These are phyloP conservation scores for Penicillium brasilianum DNA, from an alignment of 2,329 filamentous ascomycete species.

Conservation along the genomic window DNA sequence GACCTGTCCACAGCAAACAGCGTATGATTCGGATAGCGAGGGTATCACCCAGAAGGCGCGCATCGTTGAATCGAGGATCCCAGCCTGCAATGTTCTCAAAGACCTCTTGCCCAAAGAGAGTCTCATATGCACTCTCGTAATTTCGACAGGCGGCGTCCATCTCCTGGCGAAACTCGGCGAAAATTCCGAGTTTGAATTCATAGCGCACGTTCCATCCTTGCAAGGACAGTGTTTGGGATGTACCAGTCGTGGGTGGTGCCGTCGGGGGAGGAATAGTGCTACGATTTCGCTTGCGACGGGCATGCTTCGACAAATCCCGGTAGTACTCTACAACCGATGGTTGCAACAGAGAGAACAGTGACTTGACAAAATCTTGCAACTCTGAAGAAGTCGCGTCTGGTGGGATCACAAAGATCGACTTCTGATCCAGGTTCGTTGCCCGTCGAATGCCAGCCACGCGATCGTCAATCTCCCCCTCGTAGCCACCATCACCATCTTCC, in stretches of 20 bases:
- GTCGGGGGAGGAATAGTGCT: conserved; percentile 80
- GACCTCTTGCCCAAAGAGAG: conserved; percentile 78
- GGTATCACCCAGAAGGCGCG: conserved; percentile 82
- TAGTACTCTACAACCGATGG: conserved; percentile 85
- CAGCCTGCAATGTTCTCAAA: conserved; percentile 88
- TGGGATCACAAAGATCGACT: conserved; percentile 83
- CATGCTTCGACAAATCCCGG: conserved; percentile 88
- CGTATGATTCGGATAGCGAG: conserved; percentile 80
- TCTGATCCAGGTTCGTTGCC: conserved; percentile 79
- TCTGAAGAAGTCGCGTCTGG: conserved; percentile 73
- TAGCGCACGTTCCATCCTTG: conserved; percentile 93
- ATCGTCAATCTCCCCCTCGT: conserved; percentile 69
- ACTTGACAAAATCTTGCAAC: conserved; percentile 73
- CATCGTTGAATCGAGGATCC: conserved; percentile 90
- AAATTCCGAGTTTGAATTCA: conserved; percentile 88
- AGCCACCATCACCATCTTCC: conserved; percentile 69
- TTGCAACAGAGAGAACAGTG: conserved; percentile 74
- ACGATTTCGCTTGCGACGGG: conserved; percentile 82
- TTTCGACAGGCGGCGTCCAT: conserved; percentile 85
- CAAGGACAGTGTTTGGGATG: conserved; percentile 81
- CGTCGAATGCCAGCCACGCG: conserved; percentile 78
- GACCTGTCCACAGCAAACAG: conserved; percentile 78
- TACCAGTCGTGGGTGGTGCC: conserved; percentile 79
- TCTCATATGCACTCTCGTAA: conserved; percentile 86
- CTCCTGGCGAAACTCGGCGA: conserved; percentile 92